Evolutionary conservation across 306 rosid genomes (phyloP).

Genomic region (Glycine tomentella): DNA sequence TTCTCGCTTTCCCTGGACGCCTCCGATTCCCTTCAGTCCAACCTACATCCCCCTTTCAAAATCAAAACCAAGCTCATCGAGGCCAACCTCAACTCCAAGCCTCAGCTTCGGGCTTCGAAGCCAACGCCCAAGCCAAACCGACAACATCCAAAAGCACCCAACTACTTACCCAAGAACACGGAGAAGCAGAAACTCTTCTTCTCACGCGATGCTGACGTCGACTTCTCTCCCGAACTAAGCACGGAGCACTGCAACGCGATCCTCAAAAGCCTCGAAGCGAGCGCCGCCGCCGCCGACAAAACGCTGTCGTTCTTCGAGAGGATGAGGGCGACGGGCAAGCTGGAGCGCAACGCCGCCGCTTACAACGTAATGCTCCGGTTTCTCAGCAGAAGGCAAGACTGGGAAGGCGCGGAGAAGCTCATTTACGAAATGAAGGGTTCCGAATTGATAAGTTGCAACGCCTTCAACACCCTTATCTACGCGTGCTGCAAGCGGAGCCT

Average conservation of each 20-base stretch:
- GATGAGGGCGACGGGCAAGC: constrained; percentile 74
- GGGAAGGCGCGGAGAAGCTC: constrained; percentile 71
- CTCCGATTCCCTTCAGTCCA: constrained; percentile 45
- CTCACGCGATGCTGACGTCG: constrained; percentile 61
- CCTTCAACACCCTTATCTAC: constrained; percentile 76
- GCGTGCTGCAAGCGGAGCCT: constrained; percentile 63
- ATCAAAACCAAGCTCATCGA: constrained; percentile 30
- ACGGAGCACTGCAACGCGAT: constrained; percentile 67
- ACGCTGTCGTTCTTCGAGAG: constrained; percentile 66
- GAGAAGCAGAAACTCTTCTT: constrained; percentile 39
- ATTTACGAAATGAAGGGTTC: constrained; percentile 59
- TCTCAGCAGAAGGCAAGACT: constrained; percentile 62
- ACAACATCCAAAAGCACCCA: constrained; percentile 41
- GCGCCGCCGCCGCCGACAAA: constrained; percentile 52
- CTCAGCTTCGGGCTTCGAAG: constrained; percentile 38
- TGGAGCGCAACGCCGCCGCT: constrained; percentile 62
- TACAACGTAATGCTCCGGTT: constrained; percentile 61
- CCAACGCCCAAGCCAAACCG: constrained; percentile 35
- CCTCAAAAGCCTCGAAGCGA: constrained; percentile 64
- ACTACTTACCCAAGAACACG: neutral
- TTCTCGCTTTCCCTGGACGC: too few species aligned
- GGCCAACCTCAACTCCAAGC: constrained; percentile 37
- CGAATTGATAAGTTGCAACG: constrained; percentile 56
- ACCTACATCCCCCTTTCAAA: neutral
- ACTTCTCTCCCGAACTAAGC: constrained; percentile 67